Evolutionary conservation across 1,284 basidiomycete genomes (phyloP).

Genomic region (Microbotryomycetes sp.): DNA sequence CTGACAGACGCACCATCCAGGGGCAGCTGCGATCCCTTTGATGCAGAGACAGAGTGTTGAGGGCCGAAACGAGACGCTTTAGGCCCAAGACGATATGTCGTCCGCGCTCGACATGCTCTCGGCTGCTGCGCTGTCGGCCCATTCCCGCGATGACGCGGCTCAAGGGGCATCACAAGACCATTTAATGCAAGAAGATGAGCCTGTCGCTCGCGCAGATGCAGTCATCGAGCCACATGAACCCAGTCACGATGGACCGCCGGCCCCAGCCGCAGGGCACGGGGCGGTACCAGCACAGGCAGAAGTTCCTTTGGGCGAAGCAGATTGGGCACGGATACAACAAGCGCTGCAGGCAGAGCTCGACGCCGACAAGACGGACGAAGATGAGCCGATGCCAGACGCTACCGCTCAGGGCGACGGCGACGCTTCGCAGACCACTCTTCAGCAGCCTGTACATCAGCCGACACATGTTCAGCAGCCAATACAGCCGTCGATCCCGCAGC

Average conservation of each 20-base stretch:
- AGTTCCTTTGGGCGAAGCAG: background rate
- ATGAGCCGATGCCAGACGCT: background rate
- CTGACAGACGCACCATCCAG: no score
- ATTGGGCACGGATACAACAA: background rate
- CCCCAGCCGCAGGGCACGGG: background rate
- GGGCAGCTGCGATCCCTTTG: no score
- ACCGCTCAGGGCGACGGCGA: background rate
- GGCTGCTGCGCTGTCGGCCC: slow-evolving; percentile 15
- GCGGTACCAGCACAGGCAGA: background rate
- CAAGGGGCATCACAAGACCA: background rate
- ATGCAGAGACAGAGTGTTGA: no score
- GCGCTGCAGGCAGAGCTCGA: slow-evolving; percentile 3
- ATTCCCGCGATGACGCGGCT: background rate
- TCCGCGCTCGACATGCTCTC: slow-evolving; percentile 22
- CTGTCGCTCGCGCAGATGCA: background rate
- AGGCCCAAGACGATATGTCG: no score
- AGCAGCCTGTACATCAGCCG: background rate
- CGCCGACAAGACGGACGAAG: slow-evolving; percentile 2
- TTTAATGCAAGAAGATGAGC: background rate
- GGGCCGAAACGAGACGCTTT: no score
- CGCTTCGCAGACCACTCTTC: background rate
- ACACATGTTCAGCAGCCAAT: background rate
- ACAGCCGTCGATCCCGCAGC: no score
- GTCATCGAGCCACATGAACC: background rate
- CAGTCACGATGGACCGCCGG: background rate